Evolutionary conservation across 202 grass and related monocot species (phyloP), one percentile per base, ranked within the genome.

Genomic region (Panicum hallii): DNA sequence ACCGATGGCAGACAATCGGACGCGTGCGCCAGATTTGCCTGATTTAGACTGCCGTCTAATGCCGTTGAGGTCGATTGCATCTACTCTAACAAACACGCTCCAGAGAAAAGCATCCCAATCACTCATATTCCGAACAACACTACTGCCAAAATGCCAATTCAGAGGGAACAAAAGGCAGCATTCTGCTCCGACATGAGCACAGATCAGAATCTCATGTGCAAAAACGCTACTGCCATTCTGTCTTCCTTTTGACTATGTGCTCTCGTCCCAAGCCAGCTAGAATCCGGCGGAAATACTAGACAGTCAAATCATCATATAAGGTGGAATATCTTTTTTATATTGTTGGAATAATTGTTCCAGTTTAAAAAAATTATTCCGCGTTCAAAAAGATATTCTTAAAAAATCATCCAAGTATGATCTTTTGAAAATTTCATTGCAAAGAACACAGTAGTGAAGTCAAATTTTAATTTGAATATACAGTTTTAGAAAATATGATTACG

Each of bases 131-230:
- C 71, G 0, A 53, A 48, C 69, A 17, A 44, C 50, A 47, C 8
- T 42, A 48, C n/a, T 11, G 28, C 62, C 50, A 26, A 26, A 26
- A 26, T 26, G 32, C 2, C 32, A 15, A 26, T 50, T 40, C 72
- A 82, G 48, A 11, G 30, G 43, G 20, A 53, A 75, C 63, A 70
- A 76, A 74, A n/a, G 10, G 62, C 19, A 56, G 61, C 42, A 45
- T 12, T 53, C 68, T 34, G 14, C 65, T 70, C 36, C 49, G 5
- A 12, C 58, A 22, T 54, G 3, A 42, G 26, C 71, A 32, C 80
- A 62, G 47, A 82, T 57, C 67, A 19, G 23, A 56, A 30, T 68
- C 36, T 0, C 66, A 71, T 60, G 54, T 16, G 56, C 36, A 38
- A 61, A 72, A 65, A 16, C 5, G 13, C 19, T 54, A 19, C 46